phyloP scores from a whole-genome alignment of 441 rosid species.

The Aleurites moluccanus region DNA sequence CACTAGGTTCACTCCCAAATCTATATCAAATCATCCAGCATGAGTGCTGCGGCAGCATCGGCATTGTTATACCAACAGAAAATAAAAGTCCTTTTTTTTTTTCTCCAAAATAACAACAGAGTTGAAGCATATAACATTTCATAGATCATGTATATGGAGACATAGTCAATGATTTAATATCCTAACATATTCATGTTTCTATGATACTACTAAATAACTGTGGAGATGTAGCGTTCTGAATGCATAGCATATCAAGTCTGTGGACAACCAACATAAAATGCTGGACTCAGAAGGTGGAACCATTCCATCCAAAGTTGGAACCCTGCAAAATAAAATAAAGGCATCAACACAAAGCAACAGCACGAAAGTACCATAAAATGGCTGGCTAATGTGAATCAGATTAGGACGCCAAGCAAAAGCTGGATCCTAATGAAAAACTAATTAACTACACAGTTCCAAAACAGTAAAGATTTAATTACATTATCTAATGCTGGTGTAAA shows the following conservation, averaged over 20 bases:
- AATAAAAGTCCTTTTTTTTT: not conserved
- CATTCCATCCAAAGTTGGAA: constrained; percentile 88
- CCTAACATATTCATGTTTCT: not conserved
- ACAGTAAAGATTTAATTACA: constrained; percentile 52
- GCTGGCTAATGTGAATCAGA: constrained; percentile 5
- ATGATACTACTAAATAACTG: constrained; percentile 9
- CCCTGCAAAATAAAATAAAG: constrained; percentile 52
- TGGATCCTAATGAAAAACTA: constrained; percentile 18
- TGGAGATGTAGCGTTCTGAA: not conserved
- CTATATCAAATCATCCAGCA: not conserved
- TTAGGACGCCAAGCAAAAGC: constrained; percentile 17
- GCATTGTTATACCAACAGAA: not conserved
- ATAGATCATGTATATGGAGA: not conserved
- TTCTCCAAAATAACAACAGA: not conserved
- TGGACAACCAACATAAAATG: not conserved
- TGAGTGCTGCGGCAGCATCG: not conserved
- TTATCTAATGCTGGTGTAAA: constrained; percentile 90
- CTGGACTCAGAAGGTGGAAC: constrained; percentile 60
- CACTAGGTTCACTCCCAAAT: not conserved
- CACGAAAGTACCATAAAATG: not conserved
- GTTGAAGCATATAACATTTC: constrained; percentile 4
- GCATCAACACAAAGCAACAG: constrained; percentile 8
- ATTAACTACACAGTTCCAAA: constrained; percentile 28
- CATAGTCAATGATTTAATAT: constrained; percentile 3
- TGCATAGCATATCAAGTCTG: constrained; percentile 4